Conservation (phyloP, 1,284 basidiomycete genomes). For the Hymenochaete sp. region DNA sequence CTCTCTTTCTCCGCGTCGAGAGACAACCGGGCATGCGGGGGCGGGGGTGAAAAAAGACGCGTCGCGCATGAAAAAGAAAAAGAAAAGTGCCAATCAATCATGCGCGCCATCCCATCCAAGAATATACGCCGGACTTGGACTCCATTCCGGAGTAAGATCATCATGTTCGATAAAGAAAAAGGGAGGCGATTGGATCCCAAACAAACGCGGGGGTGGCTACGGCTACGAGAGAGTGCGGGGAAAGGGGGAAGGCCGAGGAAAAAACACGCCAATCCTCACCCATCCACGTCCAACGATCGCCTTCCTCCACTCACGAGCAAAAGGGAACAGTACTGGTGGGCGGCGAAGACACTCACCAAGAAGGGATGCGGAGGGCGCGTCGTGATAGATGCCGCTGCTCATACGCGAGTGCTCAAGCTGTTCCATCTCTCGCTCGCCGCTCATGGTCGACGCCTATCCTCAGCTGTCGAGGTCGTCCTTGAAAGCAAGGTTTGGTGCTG, state of each 20-base stretch:
- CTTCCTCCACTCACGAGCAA: background rate
- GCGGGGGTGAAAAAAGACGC: background rate
- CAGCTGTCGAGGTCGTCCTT: no score
- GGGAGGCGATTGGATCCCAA: background rate
- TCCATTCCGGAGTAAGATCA: no score
- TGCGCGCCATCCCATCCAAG: no score
- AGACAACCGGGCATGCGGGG: background rate
- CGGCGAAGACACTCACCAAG: constrained; percentile 26
- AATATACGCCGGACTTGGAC: no score
- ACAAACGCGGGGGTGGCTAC: constrained; percentile 3
- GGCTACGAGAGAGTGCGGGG: background rate
- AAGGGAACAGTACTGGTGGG: background rate
- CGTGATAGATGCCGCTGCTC: constrained; percentile 32
- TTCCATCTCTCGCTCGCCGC: constrained; percentile 35
- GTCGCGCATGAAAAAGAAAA: background rate
- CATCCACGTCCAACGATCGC: background rate
- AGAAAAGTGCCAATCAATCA: no score
- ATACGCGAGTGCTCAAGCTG: constrained; percentile 29
- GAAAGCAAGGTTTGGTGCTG: no score
- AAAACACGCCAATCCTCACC: background rate
- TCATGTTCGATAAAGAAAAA: background rate
- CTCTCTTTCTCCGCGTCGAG: background rate
- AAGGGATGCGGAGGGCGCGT: constrained; percentile 28
- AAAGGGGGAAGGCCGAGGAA: constrained; percentile 2
- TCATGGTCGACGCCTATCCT: no score